Base-by-base conservation (phyloP, 306 rosid species). In the Castanopsis chinensis region DNA sequence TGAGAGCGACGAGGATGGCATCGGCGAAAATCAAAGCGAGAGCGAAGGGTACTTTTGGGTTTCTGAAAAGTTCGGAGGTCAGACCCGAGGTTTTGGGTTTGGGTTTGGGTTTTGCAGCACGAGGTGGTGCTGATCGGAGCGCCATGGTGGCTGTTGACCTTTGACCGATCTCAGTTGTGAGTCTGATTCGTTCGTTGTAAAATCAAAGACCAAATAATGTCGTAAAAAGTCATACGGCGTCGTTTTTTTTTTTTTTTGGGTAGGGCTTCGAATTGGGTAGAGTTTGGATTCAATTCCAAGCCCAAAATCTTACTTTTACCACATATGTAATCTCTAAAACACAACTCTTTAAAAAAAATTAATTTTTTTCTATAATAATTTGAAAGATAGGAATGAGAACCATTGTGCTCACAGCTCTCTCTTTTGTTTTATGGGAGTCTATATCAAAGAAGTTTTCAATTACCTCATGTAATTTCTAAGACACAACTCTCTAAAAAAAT, bases 1-100 rank as follows among this genome's bases (percentile, higher is more conserved):
- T 91, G 52, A 92, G 90, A 69, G 81, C 75, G 72, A 89, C 83
- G 54, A 95, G 86, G 71, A 91, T 27, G 59, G 91, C 85, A 80
- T 92, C 98, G 56, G 81, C 88, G 13, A 88, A 54, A 27, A 93
- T 76, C 79, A 95, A 88, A 72, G 89, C 83, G 61, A 71, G 61
- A 5, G 96, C 79, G 33, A 88, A 85, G 74, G 85, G 78, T 1
- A 86, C 25, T 41, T 88, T 90, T 0, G 90, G 88, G 72, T 85
- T 78, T 76, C 75, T 32, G 5, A 80, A 52, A 12, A 61, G 14
- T 0, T 23, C 45, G 68, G 15, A 20, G 35, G 25, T 25, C 83
- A 80, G 59, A 49, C 41, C n/a, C 58, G 59, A 58, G 18, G 83
- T 80, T 85, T 71, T 60, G 12, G 52, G 81, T 33, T 81, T 74